Conservation (phyloP, 2,329 filamentous ascomycete species). For the Celoporthe dispersa region DNA sequence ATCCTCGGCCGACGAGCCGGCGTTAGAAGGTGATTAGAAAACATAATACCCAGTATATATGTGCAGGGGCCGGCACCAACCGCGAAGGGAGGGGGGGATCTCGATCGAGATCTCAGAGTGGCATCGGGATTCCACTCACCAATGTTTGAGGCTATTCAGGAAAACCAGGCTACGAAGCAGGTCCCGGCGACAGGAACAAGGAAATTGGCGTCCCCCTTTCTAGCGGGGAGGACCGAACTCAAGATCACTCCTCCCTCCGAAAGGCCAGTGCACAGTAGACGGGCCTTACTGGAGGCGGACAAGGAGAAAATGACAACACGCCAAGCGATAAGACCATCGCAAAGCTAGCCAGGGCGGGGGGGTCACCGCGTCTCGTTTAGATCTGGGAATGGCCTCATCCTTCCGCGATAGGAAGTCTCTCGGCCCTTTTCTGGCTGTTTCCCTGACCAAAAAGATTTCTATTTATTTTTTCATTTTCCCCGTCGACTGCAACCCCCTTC, state of each 20-base stretch:
- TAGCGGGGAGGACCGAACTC: neutral
- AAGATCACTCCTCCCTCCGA: neutral
- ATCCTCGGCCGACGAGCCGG: neutral
- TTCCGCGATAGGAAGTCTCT: constrained; percentile 5
- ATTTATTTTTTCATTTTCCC: neutral
- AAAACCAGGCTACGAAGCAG: neutral
- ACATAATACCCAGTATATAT: neutral
- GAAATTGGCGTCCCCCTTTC: neutral
- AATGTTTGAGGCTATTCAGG: constrained; percentile 16
- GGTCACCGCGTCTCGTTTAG: neutral
- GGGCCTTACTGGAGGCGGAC: neutral
- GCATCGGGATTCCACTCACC: constrained; percentile 13
- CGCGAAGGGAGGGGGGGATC: neutral
- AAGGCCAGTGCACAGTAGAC: neutral
- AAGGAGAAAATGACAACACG: neutral
- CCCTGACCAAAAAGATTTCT: neutral
- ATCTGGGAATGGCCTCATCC: constrained; percentile 19
- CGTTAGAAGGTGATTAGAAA: neutral
- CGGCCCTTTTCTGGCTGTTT: neutral
- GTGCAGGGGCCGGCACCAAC: neutral
- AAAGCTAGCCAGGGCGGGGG: neutral
- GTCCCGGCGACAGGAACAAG: neutral
- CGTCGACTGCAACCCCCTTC: neutral
- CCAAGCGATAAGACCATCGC: constrained; percentile 9
- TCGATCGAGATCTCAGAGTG: constrained; percentile 23